Percentiles rank a stretch among this genome's conserved stretches.
Evolutionary conservation across 768 basidiomycete species (phyloP).

Genomic region (Polyporus arcularius): DNA sequence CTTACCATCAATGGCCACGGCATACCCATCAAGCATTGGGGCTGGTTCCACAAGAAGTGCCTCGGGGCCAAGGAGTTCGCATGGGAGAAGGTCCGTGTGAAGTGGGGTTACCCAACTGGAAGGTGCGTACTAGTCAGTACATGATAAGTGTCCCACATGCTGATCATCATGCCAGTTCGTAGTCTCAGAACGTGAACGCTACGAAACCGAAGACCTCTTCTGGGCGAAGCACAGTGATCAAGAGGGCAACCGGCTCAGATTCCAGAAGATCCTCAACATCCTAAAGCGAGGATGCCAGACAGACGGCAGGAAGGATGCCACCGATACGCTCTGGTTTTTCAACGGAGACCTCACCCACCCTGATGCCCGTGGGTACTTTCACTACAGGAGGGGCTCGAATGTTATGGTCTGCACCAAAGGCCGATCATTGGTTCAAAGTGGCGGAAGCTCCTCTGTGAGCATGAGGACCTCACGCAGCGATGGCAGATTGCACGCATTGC

Average conservation of each 20-base stretch:
- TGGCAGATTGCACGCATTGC: background rate
- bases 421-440: conserved; percentile 14
- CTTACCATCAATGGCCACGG: conserved; percentile 14
- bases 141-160: background rate
- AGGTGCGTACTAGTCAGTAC: background rate
- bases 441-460: conserved; percentile 4
- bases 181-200: conserved; percentile 11
- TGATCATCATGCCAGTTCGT: conserved; percentile 11
- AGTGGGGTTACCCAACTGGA: conserved; percentile 20
- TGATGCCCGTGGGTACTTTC: conserved; percentile 7
- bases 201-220: conserved; percentile 10
- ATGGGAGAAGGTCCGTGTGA: conserved; percentile 18
- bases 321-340: conserved; percentile 15
- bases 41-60: conserved; percentile 18
- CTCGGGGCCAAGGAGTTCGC: background rate
- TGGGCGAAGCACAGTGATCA: conserved; percentile 17
- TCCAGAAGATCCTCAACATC: conserved; percentile 12
- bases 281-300: background rate
- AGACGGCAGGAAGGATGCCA: conserved; percentile 5
- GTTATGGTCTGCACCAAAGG: conserved; percentile 10
- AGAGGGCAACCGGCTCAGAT: conserved; percentile 3
- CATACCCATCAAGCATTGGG: conserved; percentile 24
- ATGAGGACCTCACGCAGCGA: background rate
- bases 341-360: conserved; percentile 7
- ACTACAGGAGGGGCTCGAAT: conserved; percentile 9